Evolutionary conservation across 176 grass and related monocot species (phyloP).

Genomic region (Dactylis glomerata): DNA sequence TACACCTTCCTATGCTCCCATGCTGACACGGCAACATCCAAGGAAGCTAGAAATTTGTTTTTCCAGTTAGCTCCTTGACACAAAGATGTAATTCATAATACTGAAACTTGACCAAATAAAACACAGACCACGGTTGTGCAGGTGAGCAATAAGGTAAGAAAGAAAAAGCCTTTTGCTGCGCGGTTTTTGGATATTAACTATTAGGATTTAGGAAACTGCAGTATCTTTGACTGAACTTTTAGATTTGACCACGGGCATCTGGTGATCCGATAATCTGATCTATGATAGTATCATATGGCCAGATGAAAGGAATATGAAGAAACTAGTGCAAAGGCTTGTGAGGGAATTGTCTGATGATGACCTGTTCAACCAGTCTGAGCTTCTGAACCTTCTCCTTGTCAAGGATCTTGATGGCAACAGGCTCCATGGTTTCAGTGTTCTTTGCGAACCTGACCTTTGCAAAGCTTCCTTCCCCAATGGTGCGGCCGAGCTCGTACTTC

Average conservation of each 20-base stretch:
- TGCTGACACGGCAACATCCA: slow-evolving; percentile 34
- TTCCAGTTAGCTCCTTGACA: slow-evolving; percentile 43
- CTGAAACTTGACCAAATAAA: slow-evolving; percentile 33
- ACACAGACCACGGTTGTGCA: not conserved
- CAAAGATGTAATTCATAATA: slow-evolving; percentile 30
- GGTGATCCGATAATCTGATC: not conserved
- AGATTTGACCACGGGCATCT: not conserved
- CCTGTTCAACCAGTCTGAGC: slow-evolving; percentile 92
- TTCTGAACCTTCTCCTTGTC: slow-evolving; percentile 96
- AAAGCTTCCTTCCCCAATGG: slow-evolving; percentile 91
- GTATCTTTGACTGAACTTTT: slow-evolving; percentile 5
- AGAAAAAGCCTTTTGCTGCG: not conserved
- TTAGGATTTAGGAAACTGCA: not conserved
- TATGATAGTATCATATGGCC: not conserved
- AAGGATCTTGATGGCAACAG: slow-evolving; percentile 96
- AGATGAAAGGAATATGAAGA: not conserved
- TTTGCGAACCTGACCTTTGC: slow-evolving; percentile 91
- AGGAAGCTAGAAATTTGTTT: slow-evolving; percentile 40
- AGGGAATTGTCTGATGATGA: slow-evolving; percentile 38
- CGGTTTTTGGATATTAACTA: not conserved
- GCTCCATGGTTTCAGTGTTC: slow-evolving; percentile 72
- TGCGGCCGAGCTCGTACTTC: slow-evolving; percentile 92
- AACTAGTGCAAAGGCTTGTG: not conserved
- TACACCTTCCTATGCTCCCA: slow-evolving; percentile 47
- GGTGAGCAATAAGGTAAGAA: not conserved